These are phyloP conservation scores for Geotrichum histeridarum DNA, from an alignment of 1,139 yeast genomes.

Conservation along the genomic window DNA sequence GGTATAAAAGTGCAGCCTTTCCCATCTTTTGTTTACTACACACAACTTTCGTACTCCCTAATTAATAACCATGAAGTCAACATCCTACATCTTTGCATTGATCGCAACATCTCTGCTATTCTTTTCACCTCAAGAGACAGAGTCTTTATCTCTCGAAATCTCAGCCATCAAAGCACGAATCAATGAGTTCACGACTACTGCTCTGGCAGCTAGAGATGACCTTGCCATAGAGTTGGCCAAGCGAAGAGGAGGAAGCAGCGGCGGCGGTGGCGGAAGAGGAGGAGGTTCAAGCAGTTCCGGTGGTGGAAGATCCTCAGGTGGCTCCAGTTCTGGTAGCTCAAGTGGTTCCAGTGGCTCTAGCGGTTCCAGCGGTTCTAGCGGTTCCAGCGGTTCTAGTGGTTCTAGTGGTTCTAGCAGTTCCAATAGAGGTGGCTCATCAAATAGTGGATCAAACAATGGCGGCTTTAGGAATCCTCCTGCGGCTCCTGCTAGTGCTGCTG, in stretches of 20 bases:
- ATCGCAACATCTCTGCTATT: neutral
- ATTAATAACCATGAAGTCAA: neutral
- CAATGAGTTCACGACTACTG: neutral
- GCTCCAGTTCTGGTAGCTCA: constrained; percentile 18
- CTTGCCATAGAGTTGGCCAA: constrained; percentile 7
- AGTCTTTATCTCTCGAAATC: constrained; percentile 8
- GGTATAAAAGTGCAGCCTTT: too few relatives aligned
- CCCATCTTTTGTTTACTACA: too few relatives aligned
- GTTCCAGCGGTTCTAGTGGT: constrained; percentile 9
- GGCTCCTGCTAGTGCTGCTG: constrained; percentile 8
- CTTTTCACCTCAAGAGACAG: neutral
- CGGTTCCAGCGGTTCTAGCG: constrained; percentile 13
- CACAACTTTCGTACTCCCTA: too few relatives aligned
- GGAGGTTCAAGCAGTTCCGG: neutral
- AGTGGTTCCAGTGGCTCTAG: constrained; percentile 18
- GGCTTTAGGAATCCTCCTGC: constrained; percentile 6
- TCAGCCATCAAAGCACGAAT: constrained; percentile 3
- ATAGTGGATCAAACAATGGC: constrained; percentile 10
- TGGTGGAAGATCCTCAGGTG: constrained; percentile 3
- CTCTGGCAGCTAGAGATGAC: neutral
- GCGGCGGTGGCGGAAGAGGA: neutral
- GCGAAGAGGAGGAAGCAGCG: constrained; percentile 15
- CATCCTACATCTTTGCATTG: neutral
- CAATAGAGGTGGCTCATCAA: neutral
- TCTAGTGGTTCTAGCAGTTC: constrained; percentile 5